Conservation (phyloP, 1,284 basidiomycete genomes). For the Cerrena zonata region DNA sequence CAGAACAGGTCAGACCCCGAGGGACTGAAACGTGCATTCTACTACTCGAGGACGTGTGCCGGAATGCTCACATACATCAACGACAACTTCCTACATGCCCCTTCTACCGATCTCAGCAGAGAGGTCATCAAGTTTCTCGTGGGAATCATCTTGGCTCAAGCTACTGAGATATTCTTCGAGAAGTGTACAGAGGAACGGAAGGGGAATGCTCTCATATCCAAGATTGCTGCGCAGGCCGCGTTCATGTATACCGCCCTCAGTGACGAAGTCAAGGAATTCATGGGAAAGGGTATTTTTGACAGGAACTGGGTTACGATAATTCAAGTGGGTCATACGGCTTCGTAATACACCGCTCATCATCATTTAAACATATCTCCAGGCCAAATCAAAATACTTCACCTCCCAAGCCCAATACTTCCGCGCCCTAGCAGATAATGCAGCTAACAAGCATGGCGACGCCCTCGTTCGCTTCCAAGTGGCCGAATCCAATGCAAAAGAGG, state of each 20-base stretch:
- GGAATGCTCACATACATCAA: constrained; percentile 99
- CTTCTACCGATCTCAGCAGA: constrained; percentile 90
- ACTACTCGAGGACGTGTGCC: constrained; percentile 87
- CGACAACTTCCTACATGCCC: constrained; percentile 98
- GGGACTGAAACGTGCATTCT: constrained; percentile 91
- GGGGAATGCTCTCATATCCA: constrained; percentile 70
- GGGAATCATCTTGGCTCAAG: constrained; percentile 83
- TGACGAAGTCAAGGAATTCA: constrained; percentile 93
- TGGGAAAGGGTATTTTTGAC: constrained; percentile 92
- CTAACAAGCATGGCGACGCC: constrained; percentile 81
- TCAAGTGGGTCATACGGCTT: constrained; percentile 47
- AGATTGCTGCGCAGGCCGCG: constrained; percentile 82
- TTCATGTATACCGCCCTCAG: constrained; percentile 72
- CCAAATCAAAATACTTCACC: constrained; percentile 85
- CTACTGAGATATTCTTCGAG: constrained; percentile 94
- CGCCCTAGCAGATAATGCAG: constrained; percentile 70
- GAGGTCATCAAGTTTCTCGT: constrained; percentile 93
- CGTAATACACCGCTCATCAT: too few species aligned
- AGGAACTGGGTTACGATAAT: constrained; percentile 88
- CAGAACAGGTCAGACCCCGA: constrained; percentile 85
- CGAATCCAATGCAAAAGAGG: constrained; percentile 82
- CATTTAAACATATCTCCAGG: constrained; percentile 44
- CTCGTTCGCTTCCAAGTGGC: constrained; percentile 79
- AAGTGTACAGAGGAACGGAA: constrained; percentile 92
- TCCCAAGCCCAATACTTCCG: constrained; percentile 88